Percentiles rank a stretch among this genome's conserved stretches.
Conservation (phyloP, 306 rosid species). For the Cicer cuneatum region DNA sequence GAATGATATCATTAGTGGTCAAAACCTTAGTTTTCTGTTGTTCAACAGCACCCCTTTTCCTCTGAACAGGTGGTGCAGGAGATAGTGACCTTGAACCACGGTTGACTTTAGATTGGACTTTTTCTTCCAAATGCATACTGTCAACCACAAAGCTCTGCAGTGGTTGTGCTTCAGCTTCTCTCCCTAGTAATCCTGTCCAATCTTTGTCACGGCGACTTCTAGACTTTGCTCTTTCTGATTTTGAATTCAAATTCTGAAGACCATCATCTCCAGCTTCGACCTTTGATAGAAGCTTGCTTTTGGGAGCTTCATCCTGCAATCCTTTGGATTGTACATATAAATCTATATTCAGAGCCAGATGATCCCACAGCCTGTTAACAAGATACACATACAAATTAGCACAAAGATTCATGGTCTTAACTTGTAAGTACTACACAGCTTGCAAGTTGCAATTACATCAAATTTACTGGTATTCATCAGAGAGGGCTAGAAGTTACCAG, state of each 20-base stretch:
- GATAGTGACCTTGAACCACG: conserved; percentile 55
- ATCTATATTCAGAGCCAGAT: conserved; percentile 66
- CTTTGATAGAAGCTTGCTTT: conserved; percentile 50
- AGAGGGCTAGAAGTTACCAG: conserved; percentile 64
- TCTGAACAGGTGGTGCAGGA: conserved; percentile 50
- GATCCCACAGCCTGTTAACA: conserved; percentile 91
- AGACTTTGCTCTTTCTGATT: conserved; percentile 61
- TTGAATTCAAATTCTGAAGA: conserved; percentile 54
- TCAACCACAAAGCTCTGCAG: conserved; percentile 63
- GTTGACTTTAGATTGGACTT: conserved; percentile 44
- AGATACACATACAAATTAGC: conserved; percentile 23
- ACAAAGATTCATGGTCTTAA: conserved; percentile 3
- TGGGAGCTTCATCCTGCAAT: conserved; percentile 57
- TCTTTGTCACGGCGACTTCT: conserved; percentile 75
- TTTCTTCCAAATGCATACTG: conserved; percentile 49
- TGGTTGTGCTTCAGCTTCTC: conserved; percentile 68
- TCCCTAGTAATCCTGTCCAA: conserved; percentile 75
- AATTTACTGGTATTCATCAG: conserved; percentile 19
- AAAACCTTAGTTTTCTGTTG: conserved; percentile 66
- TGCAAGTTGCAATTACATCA: conserved; percentile 20
- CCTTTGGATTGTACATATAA: conserved; percentile 62
- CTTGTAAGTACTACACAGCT: conserved; percentile 8
- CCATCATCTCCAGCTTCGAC: conserved; percentile 53
- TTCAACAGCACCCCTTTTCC: conserved; percentile 78
- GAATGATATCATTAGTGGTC: conserved; percentile 31